These are phyloP conservation scores for Stevia rebaudiana DNA, from an alignment of 140 eudicot species.

Conservation along the genomic window DNA sequence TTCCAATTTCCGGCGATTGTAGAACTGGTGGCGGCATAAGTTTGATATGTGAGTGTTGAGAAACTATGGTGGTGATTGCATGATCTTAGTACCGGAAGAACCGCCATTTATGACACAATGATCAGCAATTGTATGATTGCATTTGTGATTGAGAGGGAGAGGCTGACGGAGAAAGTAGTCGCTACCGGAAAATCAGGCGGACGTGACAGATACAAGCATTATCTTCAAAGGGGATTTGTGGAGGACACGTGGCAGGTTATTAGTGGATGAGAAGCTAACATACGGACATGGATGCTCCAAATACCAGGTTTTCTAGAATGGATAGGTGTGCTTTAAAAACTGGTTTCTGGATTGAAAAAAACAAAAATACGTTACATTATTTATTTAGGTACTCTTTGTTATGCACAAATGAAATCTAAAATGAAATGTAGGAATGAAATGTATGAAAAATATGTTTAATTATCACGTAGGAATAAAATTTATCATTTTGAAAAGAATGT, in stretches of 20 bases:
- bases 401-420: too few species aligned
- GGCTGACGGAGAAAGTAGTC: constrained; percentile 14
- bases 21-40: neutral
- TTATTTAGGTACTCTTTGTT: too few species aligned
- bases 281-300: neutral
- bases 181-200: constrained; percentile 12
- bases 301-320: too few species aligned
- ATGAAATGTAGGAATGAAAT: too few species aligned
- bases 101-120: constrained; percentile 15
- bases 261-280: constrained; percentile 13
- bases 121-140: neutral
- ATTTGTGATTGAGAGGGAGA: constrained; percentile 19
- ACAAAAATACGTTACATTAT: too few species aligned
- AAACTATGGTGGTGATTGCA: constrained; percentile 15
- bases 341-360: too few species aligned
- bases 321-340: neutral
- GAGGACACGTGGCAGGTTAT: constrained; percentile 22
- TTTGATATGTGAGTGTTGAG: constrained; percentile 8
- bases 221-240: constrained; percentile 20
- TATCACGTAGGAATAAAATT: too few species aligned
- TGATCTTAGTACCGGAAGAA: constrained; percentile 24
- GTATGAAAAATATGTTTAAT: too few species aligned
- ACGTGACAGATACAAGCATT: constrained; percentile 7
- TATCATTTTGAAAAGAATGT: too few species aligned
- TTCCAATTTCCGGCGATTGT: constrained; percentile 12